Conservation (phyloP, 164 flowering plant species). For the Dillenia suffruticosa region DNA sequence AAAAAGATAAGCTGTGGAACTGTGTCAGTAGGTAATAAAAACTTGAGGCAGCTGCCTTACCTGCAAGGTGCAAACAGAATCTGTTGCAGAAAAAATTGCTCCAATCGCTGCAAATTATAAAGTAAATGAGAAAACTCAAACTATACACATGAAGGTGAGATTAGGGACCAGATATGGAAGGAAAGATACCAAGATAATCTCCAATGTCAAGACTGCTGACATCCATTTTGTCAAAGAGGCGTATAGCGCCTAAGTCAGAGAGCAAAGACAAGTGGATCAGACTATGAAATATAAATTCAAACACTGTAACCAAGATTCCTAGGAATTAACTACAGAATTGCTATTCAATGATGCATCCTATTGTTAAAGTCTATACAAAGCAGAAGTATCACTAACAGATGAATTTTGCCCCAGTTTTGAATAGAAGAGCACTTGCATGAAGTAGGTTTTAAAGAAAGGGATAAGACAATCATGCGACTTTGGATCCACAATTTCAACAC, state of each 20-base stretch:
- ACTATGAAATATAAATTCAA: too few relatives aligned
- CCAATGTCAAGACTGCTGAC: slow-evolving; percentile 54
- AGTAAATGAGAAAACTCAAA: slow-evolving; percentile 12
- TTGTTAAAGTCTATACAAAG: too few relatives aligned
- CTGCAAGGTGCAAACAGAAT: slow-evolving; percentile 92
- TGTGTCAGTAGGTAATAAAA: slow-evolving; percentile 2
- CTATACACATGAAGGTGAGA: neutral
- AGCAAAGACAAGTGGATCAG: too few relatives aligned
- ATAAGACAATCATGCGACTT: too few relatives aligned
- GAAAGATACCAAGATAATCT: slow-evolving; percentile 75
- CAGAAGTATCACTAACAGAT: too few relatives aligned
- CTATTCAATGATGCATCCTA: too few relatives aligned
- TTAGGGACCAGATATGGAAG: slow-evolving; percentile 1
- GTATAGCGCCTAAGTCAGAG: slow-evolving; percentile 52
- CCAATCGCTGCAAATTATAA: slow-evolving; percentile 51
- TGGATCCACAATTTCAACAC: too few relatives aligned
- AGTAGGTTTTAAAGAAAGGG: too few relatives aligned
- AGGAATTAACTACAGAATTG: too few relatives aligned
- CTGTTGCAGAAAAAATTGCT: slow-evolving; percentile 83
- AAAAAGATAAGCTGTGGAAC: slow-evolving; percentile 1
- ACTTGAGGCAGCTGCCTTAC: slow-evolving; percentile 10
- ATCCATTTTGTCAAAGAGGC: slow-evolving; percentile 49
- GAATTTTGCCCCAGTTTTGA: too few relatives aligned
- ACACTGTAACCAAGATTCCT: too few relatives aligned
- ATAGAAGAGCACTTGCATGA: too few relatives aligned